Evolutionary conservation across 2,329 filamentous ascomycete species (phyloP), one percentile per base, ranked within the genome.

Genomic region (Claviceps sp.): DNA sequence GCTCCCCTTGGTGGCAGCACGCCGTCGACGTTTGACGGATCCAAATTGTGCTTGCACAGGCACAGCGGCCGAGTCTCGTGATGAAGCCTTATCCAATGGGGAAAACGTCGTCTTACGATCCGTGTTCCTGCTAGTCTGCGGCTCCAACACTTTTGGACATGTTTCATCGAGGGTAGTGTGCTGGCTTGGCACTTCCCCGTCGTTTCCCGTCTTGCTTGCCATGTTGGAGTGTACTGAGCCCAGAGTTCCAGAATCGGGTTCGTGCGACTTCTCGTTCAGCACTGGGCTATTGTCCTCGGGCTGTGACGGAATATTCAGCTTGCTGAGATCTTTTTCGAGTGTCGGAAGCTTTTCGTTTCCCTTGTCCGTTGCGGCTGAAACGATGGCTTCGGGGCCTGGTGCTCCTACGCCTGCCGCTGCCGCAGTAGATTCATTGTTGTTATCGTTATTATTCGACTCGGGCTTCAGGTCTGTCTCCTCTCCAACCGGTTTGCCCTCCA

Each of bases 1-100:
- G 59, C 79, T 85, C 54, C 79, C 77, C 67, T 80, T 84, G 41
- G 86, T 90, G 30, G 81, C 85, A 1, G 79, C 82, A 37, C 87
- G 77, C 47, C 84, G 77, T 45, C 85, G 77, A 47, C 79, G 76
- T 62, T 74, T 82, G 52, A 79, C 71, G 22, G 79, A 80, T 4
- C 74, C 73, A 9, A 66, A 60, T 50, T 60, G 66, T 46, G 62
- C 65, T 38, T 55, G 53, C 56, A 65, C 64, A 52, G 59, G 58
- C 8, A 63, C 56, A 18, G 53, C 53, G 44, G 62, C 66, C 52
- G 59, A 63, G 49, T 64, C 66, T 53, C 59, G 65, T 47, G 62
- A 69, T 48, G 70, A 63, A 18, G 74, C 70, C 59, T 74, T 77
- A 52, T 79, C 76, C 3, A 70, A 63, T 4, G 70, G 69, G 20